These are phyloP conservation scores for Pterocarpus macrocarpus DNA, from an alignment of 306 rosid species.

Conservation along the genomic window DNA sequence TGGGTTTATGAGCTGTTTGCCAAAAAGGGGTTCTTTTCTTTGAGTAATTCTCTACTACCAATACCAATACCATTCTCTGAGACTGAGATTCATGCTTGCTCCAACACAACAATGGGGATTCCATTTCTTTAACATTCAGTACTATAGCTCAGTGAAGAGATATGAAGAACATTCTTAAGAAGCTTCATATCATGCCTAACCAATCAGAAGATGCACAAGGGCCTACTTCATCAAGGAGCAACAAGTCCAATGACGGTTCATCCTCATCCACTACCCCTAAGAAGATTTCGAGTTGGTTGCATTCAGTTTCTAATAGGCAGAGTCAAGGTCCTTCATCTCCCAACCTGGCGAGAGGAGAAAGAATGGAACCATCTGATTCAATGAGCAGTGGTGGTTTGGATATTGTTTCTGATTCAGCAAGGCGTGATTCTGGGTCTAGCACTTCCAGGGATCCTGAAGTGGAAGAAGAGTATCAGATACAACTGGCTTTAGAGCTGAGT, in stretches of 20 bases:
- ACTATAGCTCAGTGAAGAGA: constrained; percentile 48
- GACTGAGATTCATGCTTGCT: constrained; percentile 75
- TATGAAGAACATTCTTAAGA: constrained; percentile 96
- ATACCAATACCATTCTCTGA: constrained; percentile 41
- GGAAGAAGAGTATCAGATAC: constrained; percentile 97
- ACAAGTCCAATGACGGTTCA: constrained; percentile 61
- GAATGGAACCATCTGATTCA: constrained; percentile 67
- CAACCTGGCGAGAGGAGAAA: constrained; percentile 56
- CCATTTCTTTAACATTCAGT: constrained; percentile 62
- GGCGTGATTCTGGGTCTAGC: constrained; percentile 83
- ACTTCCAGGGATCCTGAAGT: constrained; percentile 86
- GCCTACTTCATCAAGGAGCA: constrained; percentile 68
- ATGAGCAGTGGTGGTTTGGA: constrained; percentile 69
- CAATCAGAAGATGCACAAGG: constrained; percentile 76
- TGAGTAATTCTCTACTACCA: constrained; percentile 45
- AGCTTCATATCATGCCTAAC: constrained; percentile 87
- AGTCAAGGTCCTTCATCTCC: constrained; percentile 74
- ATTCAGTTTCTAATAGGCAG: constrained; percentile 74
- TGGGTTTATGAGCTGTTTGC: constrained; percentile 47
- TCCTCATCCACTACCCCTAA: constrained; percentile 61
- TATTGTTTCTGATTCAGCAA: constrained; percentile 56
- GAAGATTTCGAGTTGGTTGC: constrained; percentile 77
- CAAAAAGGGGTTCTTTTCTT: constrained; percentile 47
- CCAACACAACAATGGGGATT: constrained; percentile 74
- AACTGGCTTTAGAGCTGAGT: constrained; percentile 90